Conservation (phyloP, 2,329 filamentous ascomycete species). For the Cladosporium sp. region DNA sequence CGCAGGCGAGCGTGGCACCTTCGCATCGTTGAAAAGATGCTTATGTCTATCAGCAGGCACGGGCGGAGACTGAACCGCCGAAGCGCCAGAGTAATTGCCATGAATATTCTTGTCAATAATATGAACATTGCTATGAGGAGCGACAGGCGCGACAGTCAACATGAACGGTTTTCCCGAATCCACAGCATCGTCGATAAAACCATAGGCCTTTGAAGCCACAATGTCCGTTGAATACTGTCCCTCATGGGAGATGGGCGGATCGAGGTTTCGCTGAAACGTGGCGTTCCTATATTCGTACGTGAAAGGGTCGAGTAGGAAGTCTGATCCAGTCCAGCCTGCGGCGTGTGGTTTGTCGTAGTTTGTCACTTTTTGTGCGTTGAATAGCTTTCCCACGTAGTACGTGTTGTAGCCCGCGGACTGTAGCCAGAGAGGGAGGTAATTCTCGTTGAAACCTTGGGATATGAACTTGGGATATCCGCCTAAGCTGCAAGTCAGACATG, state of each 20-base stretch:
- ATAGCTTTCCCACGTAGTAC: constrained; percentile 67
- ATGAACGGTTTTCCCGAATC: constrained; percentile 59
- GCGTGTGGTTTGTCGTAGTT: constrained; percentile 58
- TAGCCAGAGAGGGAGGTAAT: constrained; percentile 66
- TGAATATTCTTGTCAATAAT: constrained; percentile 5
- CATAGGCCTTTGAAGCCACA: constrained; percentile 54
- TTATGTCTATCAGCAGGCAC: constrained; percentile 39
- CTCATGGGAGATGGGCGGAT: constrained; percentile 51
- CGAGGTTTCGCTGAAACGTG: constrained; percentile 57
- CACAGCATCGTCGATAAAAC: constrained; percentile 58
- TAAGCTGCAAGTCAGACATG: background rate
- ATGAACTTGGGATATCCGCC: constrained; percentile 62
- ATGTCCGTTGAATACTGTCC: constrained; percentile 57
- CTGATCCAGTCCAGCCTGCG: constrained; percentile 55
- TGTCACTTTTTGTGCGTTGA: constrained; percentile 57
- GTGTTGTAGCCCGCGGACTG: constrained; percentile 64
- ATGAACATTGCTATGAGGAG: constrained; percentile 49
- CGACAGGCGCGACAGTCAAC: constrained; percentile 60
- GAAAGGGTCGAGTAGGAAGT: constrained; percentile 25
- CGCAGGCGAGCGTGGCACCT: constrained; percentile 56
- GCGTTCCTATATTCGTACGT: constrained; percentile 66
- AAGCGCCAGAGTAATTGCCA: constrained; percentile 6
- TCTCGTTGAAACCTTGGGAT: constrained; percentile 58
- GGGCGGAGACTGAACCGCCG: constrained; percentile 1
- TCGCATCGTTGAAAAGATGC: constrained; percentile 56